phyloP scores from a whole-genome alignment of 306 rosid genomes.

The barrel medic (Medicago truncatula) region DNA sequence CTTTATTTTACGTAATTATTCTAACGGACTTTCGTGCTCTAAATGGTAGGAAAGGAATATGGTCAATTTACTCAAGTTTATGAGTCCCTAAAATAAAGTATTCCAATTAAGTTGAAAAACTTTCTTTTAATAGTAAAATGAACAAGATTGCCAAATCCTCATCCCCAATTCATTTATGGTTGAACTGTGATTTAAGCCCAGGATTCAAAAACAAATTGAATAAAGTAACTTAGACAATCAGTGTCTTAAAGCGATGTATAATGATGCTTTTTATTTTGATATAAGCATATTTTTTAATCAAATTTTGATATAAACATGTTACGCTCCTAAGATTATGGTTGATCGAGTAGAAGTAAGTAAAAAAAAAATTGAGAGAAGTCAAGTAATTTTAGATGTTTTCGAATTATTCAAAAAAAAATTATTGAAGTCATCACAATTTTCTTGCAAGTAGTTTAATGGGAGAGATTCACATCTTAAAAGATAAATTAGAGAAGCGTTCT shows the following conservation, averaged over 20 bases:
- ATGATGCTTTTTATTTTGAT: background rate
- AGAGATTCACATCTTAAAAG: too few relatives aligned
- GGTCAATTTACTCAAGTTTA: too few relatives aligned
- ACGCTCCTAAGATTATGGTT: background rate
- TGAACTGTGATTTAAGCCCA: constrained; percentile 7
- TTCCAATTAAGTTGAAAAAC: too few relatives aligned
- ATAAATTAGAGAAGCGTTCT: background rate
- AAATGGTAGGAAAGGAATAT: too few relatives aligned
- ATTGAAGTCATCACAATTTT: background rate
- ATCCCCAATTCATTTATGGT: constrained; percentile 2
- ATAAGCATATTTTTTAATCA: background rate
- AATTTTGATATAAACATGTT: background rate
- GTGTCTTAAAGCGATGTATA: constrained; percentile 3
- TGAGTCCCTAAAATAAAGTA: too few relatives aligned
- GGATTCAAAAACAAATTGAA: background rate
- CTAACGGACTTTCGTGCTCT: too few relatives aligned
- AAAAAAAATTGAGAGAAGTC: too few relatives aligned
- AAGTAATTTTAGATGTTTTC: background rate
- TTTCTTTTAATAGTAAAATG: too few relatives aligned
- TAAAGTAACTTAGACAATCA: background rate
- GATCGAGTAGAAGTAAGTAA: background rate
- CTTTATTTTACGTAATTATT: too few relatives aligned
- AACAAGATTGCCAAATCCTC: background rate
- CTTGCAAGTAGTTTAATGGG: too few relatives aligned
- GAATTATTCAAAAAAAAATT: background rate